Evolutionary conservation across 768 basidiomycete species (phyloP), one percentile per base, ranked within the genome.

Genomic region (Boletus reticulatus): DNA sequence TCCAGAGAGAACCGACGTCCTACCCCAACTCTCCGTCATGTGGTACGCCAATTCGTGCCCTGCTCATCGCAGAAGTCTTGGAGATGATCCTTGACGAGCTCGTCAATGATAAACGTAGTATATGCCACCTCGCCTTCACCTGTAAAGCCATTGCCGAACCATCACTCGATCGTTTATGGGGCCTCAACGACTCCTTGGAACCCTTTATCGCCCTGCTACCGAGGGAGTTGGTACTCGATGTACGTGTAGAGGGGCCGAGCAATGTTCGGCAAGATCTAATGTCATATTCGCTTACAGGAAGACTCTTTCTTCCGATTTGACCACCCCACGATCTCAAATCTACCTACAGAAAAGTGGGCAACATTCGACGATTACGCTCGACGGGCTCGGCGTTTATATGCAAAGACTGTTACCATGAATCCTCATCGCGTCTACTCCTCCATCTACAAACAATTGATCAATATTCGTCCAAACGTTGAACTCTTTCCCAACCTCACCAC

Each of bases 351-450:
- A 22, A 59, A 54, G 16, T 66, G 65, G 65, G 60, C 46, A 5
- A 22, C 53, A 1, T 66, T 66, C 32, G 65, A 66, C 48, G 65
- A 55, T 32, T 68, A 66, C 16, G 63, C 65, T 27, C 54, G 29
- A 24, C 63, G 65, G 1, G 56, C 60, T 36, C 55, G 66, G 11
- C 57, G 52, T 53, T 43, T 68, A 41, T 66, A 66, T 47, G 63
- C 41, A n/a, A 68, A 60, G 48, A 67, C 66, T 4, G 65, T 66
- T 1, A 66, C 66, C 34, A 67, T 57, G 65, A 60, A 43, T 32
- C 65, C 66, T 9, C 63, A 60, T 31, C 66, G 63, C 39, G 41
- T 66, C 17, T 56, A 66, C 41, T 68, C 65, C 39, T 65, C 63
- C 48, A 66, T 66, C 12, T 67, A 68, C 52, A 65, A 56, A 3